These are phyloP conservation scores for Dendrocalamus sinicus DNA, from an alignment of 176 grass and related monocot species.

Conservation along the genomic window DNA sequence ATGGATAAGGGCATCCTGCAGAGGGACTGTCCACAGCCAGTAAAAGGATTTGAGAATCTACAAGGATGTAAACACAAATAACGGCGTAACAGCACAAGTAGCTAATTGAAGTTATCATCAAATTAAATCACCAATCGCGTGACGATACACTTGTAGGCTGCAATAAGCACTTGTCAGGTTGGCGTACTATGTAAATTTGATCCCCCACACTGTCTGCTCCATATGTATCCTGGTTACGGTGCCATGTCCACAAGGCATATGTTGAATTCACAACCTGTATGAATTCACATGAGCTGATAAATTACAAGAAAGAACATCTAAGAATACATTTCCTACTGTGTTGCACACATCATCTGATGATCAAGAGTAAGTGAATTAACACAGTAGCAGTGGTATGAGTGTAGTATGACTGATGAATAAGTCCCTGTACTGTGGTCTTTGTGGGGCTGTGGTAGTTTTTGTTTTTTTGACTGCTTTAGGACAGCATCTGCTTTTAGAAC, in stretches of 20 bases:
- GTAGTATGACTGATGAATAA: not conserved
- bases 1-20: not conserved
- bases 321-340: not conserved
- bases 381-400: not conserved
- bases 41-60: constrained; percentile 15
- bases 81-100: not conserved
- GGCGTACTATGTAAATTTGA: constrained; percentile 88
- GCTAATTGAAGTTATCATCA: not conserved
- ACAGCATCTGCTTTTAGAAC: too few relatives aligned
- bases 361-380: not conserved
- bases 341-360: not conserved
- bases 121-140: constrained; percentile 44
- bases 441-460: too few relatives aligned
- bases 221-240: constrained; percentile 86
- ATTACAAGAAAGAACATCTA: not conserved
- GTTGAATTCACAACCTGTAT: constrained; percentile 84
- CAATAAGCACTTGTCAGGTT: constrained; percentile 66
- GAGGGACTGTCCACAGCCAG: not conserved
- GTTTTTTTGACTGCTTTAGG: too few relatives aligned
- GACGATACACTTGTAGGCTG: constrained; percentile 23
- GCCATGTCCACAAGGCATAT: constrained; percentile 95
- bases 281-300: not conserved
- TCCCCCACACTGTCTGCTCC: constrained; percentile 63
- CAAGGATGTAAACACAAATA: not conserved
- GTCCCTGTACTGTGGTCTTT: too few relatives aligned